Evolutionary conservation across 202 grass and related monocot species (phyloP).

Genomic region (Carex sylvatica): DNA sequence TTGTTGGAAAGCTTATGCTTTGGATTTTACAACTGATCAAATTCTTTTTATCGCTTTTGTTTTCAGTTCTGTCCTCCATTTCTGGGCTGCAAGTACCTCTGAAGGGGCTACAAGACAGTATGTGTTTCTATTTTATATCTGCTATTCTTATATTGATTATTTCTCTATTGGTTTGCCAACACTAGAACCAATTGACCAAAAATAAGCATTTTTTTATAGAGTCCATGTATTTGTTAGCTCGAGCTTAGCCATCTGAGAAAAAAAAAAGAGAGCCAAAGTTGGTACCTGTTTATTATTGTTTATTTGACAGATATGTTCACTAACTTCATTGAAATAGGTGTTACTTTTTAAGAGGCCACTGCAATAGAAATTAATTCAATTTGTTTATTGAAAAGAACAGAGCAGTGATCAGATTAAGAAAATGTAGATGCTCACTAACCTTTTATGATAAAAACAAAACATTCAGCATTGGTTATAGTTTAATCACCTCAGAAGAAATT

Average conservation of each 20-base stretch:
- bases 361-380: background rate
- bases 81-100: slow-evolving; percentile 82
- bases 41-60: background rate
- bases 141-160: slow-evolving; percentile 5
- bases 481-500: background rate
- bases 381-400: background rate
- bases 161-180: background rate
- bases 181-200: background rate
- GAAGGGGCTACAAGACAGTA: slow-evolving; percentile 58
- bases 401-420: background rate
- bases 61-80: slow-evolving; percentile 85
- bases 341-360: background rate
- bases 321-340: background rate
- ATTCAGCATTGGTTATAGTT: background rate
- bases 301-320: background rate
- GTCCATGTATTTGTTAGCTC: background rate
- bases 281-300: background rate
- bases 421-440: background rate
- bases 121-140: slow-evolving; percentile 36
- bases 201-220: slow-evolving; percentile 16
- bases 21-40: slow-evolving; percentile 12
- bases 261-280: background rate
- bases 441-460: background rate
- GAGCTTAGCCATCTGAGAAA: background rate
- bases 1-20: slow-evolving; percentile 13